Evolutionary conservation across 495 filamentous ascomycete genomes (phyloP).

Genomic region (Haplographium delicatum): DNA sequence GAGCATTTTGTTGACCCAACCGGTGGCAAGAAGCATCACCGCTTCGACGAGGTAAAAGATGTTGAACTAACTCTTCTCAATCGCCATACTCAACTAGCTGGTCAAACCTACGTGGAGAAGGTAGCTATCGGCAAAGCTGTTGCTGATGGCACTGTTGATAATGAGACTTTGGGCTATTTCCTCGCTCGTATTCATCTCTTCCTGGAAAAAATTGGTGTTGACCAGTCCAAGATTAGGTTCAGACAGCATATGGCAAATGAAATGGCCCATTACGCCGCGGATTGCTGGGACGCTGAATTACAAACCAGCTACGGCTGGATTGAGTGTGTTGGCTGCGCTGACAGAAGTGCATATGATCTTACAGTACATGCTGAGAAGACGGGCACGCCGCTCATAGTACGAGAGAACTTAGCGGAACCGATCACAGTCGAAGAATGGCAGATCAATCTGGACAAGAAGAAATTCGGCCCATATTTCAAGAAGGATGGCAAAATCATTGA

Average conservation of each 20-base stretch:
- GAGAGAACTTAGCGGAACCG: slow-evolving; percentile 51
- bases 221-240: slow-evolving; percentile 58
- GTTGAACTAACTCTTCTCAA: slow-evolving; percentile 57
- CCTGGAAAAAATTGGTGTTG: slow-evolving; percentile 55
- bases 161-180: slow-evolving; percentile 69
- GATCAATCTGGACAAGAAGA: slow-evolving; percentile 57
- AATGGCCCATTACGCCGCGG: slow-evolving; percentile 67
- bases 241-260: slow-evolving; percentile 69
- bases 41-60: slow-evolving; percentile 62
- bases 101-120: slow-evolving; percentile 49
- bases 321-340: slow-evolving; percentile 66
- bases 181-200: slow-evolving; percentile 60
- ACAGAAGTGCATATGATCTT: slow-evolving; percentile 63
- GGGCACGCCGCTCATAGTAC: slow-evolving; percentile 52
- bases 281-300: slow-evolving; percentile 68
- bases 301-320: slow-evolving; percentile 64
- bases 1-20: slow-evolving; percentile 76
- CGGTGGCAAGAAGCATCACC: slow-evolving; percentile 64
- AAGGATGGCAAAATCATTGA: slow-evolving; percentile 57
- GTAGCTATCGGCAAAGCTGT: slow-evolving; percentile 59
- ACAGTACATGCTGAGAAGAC: slow-evolving; percentile 60
- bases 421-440: slow-evolving; percentile 55
- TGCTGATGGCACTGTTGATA: slow-evolving; percentile 53
- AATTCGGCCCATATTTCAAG: slow-evolving; percentile 60
- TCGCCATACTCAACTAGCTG: slow-evolving; percentile 51